Evolutionary conservation across 345 rosid species (phyloP).

Genomic region (Lepidium sativum): DNA sequence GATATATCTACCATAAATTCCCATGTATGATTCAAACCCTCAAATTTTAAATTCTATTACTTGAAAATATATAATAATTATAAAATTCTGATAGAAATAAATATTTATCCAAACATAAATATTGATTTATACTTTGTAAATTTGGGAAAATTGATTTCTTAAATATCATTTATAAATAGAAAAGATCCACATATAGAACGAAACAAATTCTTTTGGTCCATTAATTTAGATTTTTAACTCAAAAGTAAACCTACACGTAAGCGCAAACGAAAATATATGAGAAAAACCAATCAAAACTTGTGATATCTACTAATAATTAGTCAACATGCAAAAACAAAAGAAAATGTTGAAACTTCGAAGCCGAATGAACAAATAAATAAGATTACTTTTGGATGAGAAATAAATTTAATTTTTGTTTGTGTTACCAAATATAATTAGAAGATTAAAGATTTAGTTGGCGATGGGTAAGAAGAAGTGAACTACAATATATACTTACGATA

Average conservation of each 20-base stretch:
- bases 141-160: background rate
- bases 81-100: too few species aligned
- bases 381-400: conserved; percentile 8
- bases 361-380: conserved; percentile 5
- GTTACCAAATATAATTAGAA: conserved; percentile 15
- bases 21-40: too few species aligned
- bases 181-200: background rate
- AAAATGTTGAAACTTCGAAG: background rate
- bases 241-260: too few species aligned
- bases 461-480: conserved; percentile 32
- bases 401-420: background rate
- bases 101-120: too few species aligned
- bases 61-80: too few species aligned
- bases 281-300: background rate
- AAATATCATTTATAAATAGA: background rate
- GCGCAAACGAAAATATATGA: conserved; percentile 1
- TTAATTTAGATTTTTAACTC: background rate
- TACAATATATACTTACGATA: conserved; percentile 4
- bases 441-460: conserved; percentile 23
- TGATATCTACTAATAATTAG: background rate
- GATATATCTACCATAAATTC: too few species aligned
- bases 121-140: too few species aligned
- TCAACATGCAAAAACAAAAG: conserved; percentile 4
- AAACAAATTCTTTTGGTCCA: background rate
- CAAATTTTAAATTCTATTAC: too few species aligned